These are phyloP conservation scores for Penicillium herquei DNA, from an alignment of 495 filamentous ascomycete species.

Conservation along the genomic window DNA sequence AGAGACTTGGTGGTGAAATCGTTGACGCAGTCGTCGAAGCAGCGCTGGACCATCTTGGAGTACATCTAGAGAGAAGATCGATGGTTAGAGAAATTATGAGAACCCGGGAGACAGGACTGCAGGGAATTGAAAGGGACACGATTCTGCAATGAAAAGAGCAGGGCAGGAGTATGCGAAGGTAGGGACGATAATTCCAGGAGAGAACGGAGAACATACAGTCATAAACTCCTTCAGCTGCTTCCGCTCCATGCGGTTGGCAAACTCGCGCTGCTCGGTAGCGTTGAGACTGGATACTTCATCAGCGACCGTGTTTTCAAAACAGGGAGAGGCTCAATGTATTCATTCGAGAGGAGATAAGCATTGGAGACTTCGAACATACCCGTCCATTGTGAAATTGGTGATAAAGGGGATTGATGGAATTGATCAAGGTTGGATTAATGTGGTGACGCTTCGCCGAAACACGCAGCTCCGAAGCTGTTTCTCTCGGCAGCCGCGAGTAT, in stretches of 20 bases:
- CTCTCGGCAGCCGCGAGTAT: constrained; percentile 21
- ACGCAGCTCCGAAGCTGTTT: constrained; percentile 38
- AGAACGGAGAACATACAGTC: constrained; percentile 59
- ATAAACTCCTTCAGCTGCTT: constrained; percentile 99
- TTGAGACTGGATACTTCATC: constrained; percentile 55
- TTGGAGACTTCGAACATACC: constrained; percentile 26
- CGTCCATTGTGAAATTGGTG: constrained; percentile 38
- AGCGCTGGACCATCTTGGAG: constrained; percentile 89
- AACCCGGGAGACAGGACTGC: neutral
- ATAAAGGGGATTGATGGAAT: neutral
- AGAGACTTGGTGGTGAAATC: constrained; percentile 98
- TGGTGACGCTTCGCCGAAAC: constrained; percentile 11
- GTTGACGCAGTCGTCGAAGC: constrained; percentile 95
- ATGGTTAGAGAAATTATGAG: neutral
- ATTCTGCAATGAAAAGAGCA: neutral
- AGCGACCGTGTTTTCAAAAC: neutral
- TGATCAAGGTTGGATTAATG: constrained; percentile 8
- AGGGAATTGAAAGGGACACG: neutral
- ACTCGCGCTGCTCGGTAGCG: constrained; percentile 81
- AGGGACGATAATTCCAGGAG: neutral
- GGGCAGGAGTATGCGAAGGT: no score
- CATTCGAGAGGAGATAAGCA: neutral
- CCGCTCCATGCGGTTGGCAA: constrained; percentile 86
- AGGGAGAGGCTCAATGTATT: neutral
- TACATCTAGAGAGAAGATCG: constrained; percentile 67